These are phyloP conservation scores for Leishmania mexicana DNA, from an alignment of 208 protist genomes.

Conservation along the genomic window DNA sequence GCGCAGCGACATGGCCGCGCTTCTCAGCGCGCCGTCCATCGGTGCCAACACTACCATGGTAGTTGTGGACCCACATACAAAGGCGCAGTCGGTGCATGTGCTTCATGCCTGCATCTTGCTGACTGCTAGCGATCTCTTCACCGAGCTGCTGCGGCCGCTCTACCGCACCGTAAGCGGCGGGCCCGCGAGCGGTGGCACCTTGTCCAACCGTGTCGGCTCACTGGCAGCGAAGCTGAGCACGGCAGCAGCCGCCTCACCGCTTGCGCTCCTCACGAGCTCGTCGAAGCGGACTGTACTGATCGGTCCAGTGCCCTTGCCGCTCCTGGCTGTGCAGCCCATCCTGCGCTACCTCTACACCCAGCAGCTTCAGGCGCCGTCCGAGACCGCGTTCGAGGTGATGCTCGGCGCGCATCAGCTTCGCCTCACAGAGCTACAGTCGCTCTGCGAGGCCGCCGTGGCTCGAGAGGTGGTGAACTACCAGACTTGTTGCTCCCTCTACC, in stretches of 20 bases:
- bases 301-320: constrained; percentile 71
- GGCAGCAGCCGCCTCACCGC: constrained; percentile 23
- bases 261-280: constrained; percentile 26
- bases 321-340: constrained; percentile 57
- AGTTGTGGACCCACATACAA: constrained; percentile 82
- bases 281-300: constrained; percentile 70
- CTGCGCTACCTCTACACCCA: constrained; percentile 81
- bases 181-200: constrained; percentile 13
- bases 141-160: constrained; percentile 72
- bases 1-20: constrained; percentile 50
- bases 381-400: constrained; percentile 65
- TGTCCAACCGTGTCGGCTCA: constrained; percentile 47
- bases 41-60: constrained; percentile 72
- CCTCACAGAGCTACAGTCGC: constrained; percentile 61
- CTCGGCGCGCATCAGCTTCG: constrained; percentile 66
- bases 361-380: constrained; percentile 46
- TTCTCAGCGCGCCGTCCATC: constrained; percentile 32
- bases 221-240: constrained; percentile 62
- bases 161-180: constrained; percentile 29
- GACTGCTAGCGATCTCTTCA: constrained; percentile 66
- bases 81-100: constrained; percentile 52
- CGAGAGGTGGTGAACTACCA: constrained; percentile 85
- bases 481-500: constrained; percentile 75
- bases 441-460: constrained; percentile 76
- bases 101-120: constrained; percentile 74